These are phyloP conservation scores for Schizonepeta tenuifolia DNA, from an alignment of 257 asterid genomes.

Conservation along the genomic window DNA sequence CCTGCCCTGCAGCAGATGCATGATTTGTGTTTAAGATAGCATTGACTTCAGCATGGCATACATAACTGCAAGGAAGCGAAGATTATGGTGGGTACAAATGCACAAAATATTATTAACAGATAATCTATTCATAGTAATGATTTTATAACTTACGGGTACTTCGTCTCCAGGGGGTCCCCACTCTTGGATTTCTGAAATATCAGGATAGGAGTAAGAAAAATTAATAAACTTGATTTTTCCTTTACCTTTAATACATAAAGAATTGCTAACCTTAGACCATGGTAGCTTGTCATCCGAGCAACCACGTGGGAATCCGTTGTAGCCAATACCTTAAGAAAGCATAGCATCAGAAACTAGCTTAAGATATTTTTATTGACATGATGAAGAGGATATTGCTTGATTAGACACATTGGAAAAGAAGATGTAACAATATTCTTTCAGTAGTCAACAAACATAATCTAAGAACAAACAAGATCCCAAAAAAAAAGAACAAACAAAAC, in stretches of 20 bases:
- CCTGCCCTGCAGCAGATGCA: constrained; percentile 97
- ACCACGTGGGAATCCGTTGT: constrained; percentile 97
- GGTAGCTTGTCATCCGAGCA: constrained; percentile 95
- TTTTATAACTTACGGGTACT: constrained; percentile 78
- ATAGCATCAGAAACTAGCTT: constrained; percentile 21
- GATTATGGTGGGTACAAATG: not conserved
- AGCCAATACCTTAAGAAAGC: constrained; percentile 75
- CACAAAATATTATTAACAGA: constrained; percentile 2
- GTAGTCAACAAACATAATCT: not conserved
- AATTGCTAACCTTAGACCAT: constrained; percentile 80
- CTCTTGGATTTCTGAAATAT: constrained; percentile 80
- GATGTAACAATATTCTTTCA: not conserved
- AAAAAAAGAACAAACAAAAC: not conserved
- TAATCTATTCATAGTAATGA: not conserved
- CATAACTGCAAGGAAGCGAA: constrained; percentile 58
- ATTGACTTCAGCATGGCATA: constrained; percentile 97
- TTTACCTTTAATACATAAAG: constrained; percentile 3
- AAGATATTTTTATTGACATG: constrained; percentile 1
- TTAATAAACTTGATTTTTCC: not conserved
- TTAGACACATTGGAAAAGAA: not conserved
- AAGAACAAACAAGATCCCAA: not conserved
- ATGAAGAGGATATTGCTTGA: constrained; percentile 3
- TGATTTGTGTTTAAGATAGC: constrained; percentile 92
- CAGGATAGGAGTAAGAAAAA: constrained; percentile 32
- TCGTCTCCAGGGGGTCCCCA: constrained; percentile 85